Evolutionary conservation across 108 stramenopile genomes (phyloP), one percentile per base, ranked within the genome.

Genomic region (Nitzschia palea): DNA sequence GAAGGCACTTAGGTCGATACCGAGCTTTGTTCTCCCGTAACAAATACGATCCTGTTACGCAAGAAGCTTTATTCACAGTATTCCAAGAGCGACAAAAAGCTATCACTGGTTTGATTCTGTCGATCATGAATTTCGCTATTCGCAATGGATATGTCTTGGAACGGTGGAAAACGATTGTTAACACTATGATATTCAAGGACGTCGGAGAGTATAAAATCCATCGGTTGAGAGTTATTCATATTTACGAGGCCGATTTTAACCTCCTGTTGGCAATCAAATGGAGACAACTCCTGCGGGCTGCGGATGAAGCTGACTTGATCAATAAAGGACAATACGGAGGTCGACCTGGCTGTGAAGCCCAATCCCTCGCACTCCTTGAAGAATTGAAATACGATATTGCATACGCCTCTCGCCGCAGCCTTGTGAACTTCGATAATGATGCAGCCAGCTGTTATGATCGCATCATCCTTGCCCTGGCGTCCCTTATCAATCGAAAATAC

Each of bases 241-340:
- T 65, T 27, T 65, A 35, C 28, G 64, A 65, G 30, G 64, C 64
- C 3, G 64, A 65, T 42, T 32, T 18, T 22, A 53, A 53, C 28
- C 28, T 51, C 9, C 20, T 53, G 12, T 25, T 65, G 9, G 23
- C 8, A 10, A 30, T 65, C 4, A 17, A 53, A 22, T 65, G 51
- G 51, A 4, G 30, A 15, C 23, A 31, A 9, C 48, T 18, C 5
- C n/a, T 65, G 8, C 10, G 25, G 10, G 9, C 6, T 56, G 55
- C 30, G 8, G 55, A 51, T 8, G 12, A 23, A 23, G 5, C 8
- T 8, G 12, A 51, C n/a, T 23, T 51, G 50, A 51, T 18, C 18
- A 10, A 51, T 23, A 6, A 18, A 10, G 50, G 50, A 6, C 50
- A 51, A 51, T 18, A 51, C 18, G 50, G 50, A 6, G 50, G 50